A percentile compares a stretch with the other conserved stretches of the same genome.
Evolutionary conservation across 2,329 filamentous ascomycete genomes (phyloP).

Genomic region (Penicillium digitatum): DNA sequence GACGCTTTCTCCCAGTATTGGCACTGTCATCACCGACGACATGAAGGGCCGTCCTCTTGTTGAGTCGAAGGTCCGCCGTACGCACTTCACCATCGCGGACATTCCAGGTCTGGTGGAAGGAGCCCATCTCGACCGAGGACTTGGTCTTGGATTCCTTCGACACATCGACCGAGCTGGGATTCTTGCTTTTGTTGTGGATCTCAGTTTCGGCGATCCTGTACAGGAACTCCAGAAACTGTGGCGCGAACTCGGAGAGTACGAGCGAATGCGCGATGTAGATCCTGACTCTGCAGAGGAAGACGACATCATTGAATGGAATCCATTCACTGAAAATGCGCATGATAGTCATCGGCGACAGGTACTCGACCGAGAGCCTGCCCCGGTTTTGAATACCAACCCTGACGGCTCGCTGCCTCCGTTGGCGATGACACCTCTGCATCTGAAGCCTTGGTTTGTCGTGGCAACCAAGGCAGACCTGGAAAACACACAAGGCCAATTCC

Average conservation of each 20-base stretch:
- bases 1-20: conserved; percentile 89
- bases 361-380: not conserved
- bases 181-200: conserved; percentile 88
- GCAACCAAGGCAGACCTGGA: conserved; percentile 87
- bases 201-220: conserved; percentile 74
- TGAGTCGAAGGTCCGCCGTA: conserved; percentile 55
- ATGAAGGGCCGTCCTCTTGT: conserved; percentile 68
- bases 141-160: conserved; percentile 86
- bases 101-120: conserved; percentile 92
- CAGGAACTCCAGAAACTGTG: conserved; percentile 75
- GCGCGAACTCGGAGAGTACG: conserved; percentile 86
- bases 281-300: conserved; percentile 59
- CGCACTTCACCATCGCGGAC: conserved; percentile 87
- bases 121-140: conserved; percentile 84
- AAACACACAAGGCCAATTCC: conserved; percentile 74
- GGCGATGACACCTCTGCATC: conserved; percentile 68
- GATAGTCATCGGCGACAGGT: conserved; percentile 13
- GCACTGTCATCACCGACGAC: conserved; percentile 88
- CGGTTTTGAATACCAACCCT: conserved; percentile 12
- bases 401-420: conserved; percentile 43
- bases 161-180: conserved; percentile 93
- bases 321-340: conserved; percentile 27
- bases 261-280: conserved; percentile 72
- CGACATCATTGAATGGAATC: conserved; percentile 46
- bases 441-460: conserved; percentile 94